These are phyloP conservation scores for Trichoderma lentiforme DNA, from an alignment of 2,329 filamentous ascomycete species.

Conservation along the genomic window DNA sequence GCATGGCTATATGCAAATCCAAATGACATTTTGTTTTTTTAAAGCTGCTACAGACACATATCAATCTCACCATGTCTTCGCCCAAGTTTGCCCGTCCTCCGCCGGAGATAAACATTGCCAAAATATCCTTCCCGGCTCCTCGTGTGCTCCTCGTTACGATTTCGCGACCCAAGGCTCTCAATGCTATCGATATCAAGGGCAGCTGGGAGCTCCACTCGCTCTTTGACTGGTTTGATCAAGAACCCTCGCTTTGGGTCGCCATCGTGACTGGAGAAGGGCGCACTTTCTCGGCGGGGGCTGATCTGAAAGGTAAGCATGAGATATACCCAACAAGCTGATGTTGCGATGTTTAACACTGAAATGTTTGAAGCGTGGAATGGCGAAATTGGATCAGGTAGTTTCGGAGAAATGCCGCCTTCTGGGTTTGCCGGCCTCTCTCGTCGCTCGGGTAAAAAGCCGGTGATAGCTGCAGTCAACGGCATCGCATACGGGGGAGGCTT, in stretches of 20 bases:
- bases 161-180: neutral
- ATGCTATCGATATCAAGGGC: neutral
- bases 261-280: slow-evolving; percentile 51
- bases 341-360: slow-evolving; percentile 46
- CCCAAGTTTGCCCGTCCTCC: neutral
- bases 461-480: slow-evolving; percentile 59
- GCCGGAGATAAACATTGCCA: neutral
- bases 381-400: slow-evolving; percentile 27
- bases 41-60: neutral
- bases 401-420: neutral
- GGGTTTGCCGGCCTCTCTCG: slow-evolving; percentile 51
- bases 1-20: neutral
- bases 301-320: slow-evolving; percentile 39
- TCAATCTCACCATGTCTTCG: neutral
- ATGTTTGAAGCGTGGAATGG: slow-evolving; percentile 40
- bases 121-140: slow-evolving; percentile 1
- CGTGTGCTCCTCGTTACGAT: slow-evolving; percentile 1
- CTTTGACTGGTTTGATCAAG: slow-evolving; percentile 52
- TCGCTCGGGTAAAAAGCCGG: slow-evolving; percentile 56
- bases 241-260: slow-evolving; percentile 45
- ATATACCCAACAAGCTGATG: neutral
- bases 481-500: slow-evolving; percentile 56
- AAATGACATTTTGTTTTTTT: neutral
- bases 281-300: slow-evolving; percentile 54
- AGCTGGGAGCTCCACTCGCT: slow-evolving; percentile 47